Evolutionary conservation across 805 yeast genomes (phyloP), one percentile per base, ranked within the genome.

Genomic region (Komagataella pseudopastoris): DNA sequence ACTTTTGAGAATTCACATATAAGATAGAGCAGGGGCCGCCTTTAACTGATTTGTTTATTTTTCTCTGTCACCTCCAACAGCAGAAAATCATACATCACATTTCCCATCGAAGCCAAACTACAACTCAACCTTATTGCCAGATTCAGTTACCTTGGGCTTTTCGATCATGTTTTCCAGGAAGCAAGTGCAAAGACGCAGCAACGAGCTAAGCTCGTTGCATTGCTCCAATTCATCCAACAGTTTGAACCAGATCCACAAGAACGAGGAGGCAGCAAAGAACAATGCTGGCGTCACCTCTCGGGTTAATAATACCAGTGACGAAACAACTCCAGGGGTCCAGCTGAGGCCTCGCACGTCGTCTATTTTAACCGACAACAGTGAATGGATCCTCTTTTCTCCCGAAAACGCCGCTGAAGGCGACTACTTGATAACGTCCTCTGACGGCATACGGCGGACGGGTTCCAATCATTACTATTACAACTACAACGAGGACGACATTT

Each of bases 381-480:
- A 64, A 47, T 64, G 68, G 68, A 52, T 64, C 16, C 52, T 64
- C 14, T 64, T 64, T 49, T 60, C 67, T 6, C 66, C 68, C 4
- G 39, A 30, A 14, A 30, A 51, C 39, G 51, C 50, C 12, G 49
- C 23, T 14, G n/a, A 47, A 24, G 22, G 39, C 39, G 39, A 48
- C 12, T 17, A 30, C 30, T 39, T 12, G 44, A 30, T 39, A 22
- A 43, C n/a, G 10, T 48, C 17, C 10, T n/a, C 47, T 6, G 23
- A 54, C 54, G 7, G 56, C 52, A 12, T 54, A 58, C 18, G 59
- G 54, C 45, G 39, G 14, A 30, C 39, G 14, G 14, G 14, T 14
- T 30, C 39, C 4, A 30, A 57, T 59, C 6, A 54, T 58, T 18
- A 54, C 58, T 20, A 49, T n/a, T 22, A 49, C 20, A 23, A 30